Evolutionary conservation across 2,329 filamentous ascomycete species (phyloP).

Genomic region (Ustilaginoidea virens): DNA sequence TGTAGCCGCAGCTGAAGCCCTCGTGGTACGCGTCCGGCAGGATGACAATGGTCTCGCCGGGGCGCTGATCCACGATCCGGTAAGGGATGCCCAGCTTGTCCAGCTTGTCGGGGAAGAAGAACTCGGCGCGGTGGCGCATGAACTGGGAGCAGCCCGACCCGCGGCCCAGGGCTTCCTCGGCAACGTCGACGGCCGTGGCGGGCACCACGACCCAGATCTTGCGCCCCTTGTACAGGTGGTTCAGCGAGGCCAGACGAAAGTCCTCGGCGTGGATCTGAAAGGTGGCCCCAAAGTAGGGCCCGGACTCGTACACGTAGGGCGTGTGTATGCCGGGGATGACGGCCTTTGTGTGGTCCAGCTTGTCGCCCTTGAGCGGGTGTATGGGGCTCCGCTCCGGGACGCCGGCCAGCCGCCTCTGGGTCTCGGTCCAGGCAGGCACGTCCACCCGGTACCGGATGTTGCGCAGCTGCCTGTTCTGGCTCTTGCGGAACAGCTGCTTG

Average conservation of each 20-base stretch:
- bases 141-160: conserved; percentile 21
- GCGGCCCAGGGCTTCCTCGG: conserved; percentile 18
- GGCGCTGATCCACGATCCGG: conserved; percentile 21
- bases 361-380: conserved; percentile 21
- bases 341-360: conserved; percentile 20
- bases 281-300: conserved; percentile 21
- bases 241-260: conserved; percentile 21
- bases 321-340: conserved; percentile 24
- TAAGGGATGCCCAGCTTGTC: conserved; percentile 21
- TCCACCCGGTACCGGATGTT: conserved; percentile 22
- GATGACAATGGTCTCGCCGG: conserved; percentile 24
- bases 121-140: conserved; percentile 25
- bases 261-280: conserved; percentile 26
- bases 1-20: conserved; percentile 25
- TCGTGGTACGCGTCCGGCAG: conserved; percentile 24
- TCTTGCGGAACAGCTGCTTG: conserved; percentile 20
- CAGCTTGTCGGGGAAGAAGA: conserved; percentile 24
- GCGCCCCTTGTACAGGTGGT: conserved; percentile 23
- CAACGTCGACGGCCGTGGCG: conserved; percentile 18
- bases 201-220: conserved; percentile 25
- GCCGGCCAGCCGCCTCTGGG: conserved; percentile 18
- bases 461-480: conserved; percentile 19
- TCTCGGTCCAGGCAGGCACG: conserved; percentile 21
- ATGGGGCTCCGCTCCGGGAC: conserved; percentile 22
- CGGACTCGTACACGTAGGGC: conserved; percentile 25